Evolutionary conservation across 768 basidiomycete genomes (phyloP), one percentile per base, ranked within the genome.

Genomic region (Imleria badia): DNA sequence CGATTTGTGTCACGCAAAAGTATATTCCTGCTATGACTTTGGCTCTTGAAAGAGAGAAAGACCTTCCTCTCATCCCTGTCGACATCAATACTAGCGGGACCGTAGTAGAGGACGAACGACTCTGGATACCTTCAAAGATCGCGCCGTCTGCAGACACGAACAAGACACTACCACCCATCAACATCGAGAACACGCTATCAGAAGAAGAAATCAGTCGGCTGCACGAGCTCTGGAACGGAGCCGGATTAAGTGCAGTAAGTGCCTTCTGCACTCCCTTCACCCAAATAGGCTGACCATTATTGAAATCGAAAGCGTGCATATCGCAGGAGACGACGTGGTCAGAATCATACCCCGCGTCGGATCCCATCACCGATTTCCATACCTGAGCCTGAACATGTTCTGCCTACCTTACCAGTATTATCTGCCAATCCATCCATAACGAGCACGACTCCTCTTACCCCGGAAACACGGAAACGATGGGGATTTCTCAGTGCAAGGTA

Each of bases 141-240:
- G 23, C n/a, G 11, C 12, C 29, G 8, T 31, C 41, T 15, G 30
- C 40, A 6, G 20, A 45, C 33, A 43, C 23, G n/a, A 29, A 51
- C 42, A 62, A 58, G 40, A n/a, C 29, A 5, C 60, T 54, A 19
- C 63, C 66, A 29, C 43, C 55, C n/a, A 41, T 64, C 33, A 48
- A 51, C 3, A 30, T 60, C 19, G 70, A 68, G 49, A 53, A 57
- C 12, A 49, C 29, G 14, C 41, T 65, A 20, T 61, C 68, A 3
- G 26, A 22, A 10, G 58, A 54, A 45, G 68, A 70, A 13, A 55
- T 62, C 52, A 17, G 29, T 13, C 45, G 45, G 34, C 38, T 68
- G 19, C 62, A 58, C 40, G 56, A 61, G 13, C 55, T 63, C 23
- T 70, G 68, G 68, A 67, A 70, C 12, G 68, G 45, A 9, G 64